Evolutionary conservation across 176 grass and related monocot species (phyloP).

Genomic region (Chloris gayana): DNA sequence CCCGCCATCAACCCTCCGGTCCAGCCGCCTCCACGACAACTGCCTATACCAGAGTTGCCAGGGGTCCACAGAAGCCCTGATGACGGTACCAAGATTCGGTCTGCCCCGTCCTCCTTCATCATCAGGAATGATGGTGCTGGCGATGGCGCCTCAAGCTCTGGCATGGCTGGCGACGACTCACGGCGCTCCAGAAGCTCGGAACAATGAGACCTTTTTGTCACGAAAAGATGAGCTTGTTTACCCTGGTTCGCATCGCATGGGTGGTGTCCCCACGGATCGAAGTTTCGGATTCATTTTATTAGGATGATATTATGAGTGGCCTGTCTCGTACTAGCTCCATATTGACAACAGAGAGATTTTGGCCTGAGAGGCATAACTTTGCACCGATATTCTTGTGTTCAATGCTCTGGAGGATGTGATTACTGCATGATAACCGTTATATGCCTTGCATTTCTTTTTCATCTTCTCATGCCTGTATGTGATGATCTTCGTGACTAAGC

Average conservation of each 20-base stretch:
- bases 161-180: not conserved
- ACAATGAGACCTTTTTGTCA: slow-evolving; percentile 22
- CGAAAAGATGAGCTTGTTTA: slow-evolving; percentile 22
- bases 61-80: not conserved
- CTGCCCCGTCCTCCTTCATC: not conserved
- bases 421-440: not conserved
- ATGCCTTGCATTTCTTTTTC: not conserved
- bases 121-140: not conserved
- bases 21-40: not conserved
- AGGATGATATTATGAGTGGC: slow-evolving; percentile 19
- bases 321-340: slow-evolving; percentile 3
- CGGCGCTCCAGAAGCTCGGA: not conserved
- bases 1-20: not conserved
- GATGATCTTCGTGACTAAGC: not conserved
- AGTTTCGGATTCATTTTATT: slow-evolving; percentile 7
- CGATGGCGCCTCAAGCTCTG: not conserved
- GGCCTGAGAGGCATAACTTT: not conserved
- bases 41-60: too few relatives aligned
- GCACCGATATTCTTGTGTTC: not conserved
- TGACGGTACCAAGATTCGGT: too few relatives aligned
- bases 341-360: not conserved
- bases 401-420: too few relatives aligned
- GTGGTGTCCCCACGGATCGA: too few relatives aligned
- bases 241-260: not conserved
- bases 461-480: slow-evolving; percentile 5